Evolutionary conservation across 2,329 filamentous ascomycete species (phyloP), one percentile per base, ranked within the genome.

Genomic region (Capronia coronata): DNA sequence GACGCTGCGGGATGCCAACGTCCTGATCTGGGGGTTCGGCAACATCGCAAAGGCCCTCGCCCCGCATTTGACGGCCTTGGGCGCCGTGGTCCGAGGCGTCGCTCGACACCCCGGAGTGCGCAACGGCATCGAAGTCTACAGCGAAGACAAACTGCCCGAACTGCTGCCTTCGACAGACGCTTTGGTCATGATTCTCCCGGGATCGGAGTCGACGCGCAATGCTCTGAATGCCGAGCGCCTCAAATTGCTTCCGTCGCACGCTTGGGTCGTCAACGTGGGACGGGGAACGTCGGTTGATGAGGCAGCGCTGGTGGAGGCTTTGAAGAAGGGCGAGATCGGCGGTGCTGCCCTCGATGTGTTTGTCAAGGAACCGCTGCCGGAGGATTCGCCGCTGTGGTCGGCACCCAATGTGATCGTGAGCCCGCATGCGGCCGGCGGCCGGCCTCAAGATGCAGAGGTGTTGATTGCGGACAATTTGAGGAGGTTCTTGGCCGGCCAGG

Each of bases 301-400:
- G 62, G 59, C 67, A 1, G 82, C 80, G 3, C 64, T 89, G 40
- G 64, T 86, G 21, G 70, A 77, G 13, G 69, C 71, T 0, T 64
- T 85, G 48, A 72, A 76, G 45, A 63, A 68, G 3, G 82, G 82
- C 0, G 62, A 57, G 2, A 85, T 89, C 58, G 68, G 74, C 8
- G 85, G 84, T 0, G 80, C 77, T 1, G 84, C 79, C 1, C 62
- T 87, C 18, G 85, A 89, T 68, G 84, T 88, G 0, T 88, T 83
- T 62, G 77, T 80, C 46, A 68, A 79, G 2, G 85, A 89, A 61
- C 85, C 85, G 3, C 62, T 89, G 52, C 77, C 80, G 0, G 54
- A 60, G 9, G 75, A 83, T 29, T 86, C 82, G 56, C 69, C 71
- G 16, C 88, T 85, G 84, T 73, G 82, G 37, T 77, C 22, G 22